A percentile compares a stretch with the other conserved stretches of the same genome.
These are phyloP conservation scores for Podaxis mareebaensis DNA, from an alignment of 768 basidiomycete genomes.

Conservation along the genomic window DNA sequence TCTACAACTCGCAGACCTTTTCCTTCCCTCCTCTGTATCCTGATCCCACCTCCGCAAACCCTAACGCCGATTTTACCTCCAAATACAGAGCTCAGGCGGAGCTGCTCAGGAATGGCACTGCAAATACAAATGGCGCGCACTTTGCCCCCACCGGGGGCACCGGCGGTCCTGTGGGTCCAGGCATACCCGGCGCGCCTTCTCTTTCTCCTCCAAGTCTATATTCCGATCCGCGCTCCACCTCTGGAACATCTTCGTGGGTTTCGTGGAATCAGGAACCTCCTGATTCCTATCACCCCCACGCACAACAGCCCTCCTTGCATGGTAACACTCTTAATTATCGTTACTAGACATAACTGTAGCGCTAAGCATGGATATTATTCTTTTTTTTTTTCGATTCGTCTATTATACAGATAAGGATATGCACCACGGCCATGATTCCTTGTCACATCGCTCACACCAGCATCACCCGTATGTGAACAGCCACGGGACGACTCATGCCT, in stretches of 20 bases:
- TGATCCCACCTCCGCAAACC: slow-evolving; percentile 5
- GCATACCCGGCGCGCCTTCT: slow-evolving; percentile 18
- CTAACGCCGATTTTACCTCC: slow-evolving; percentile 39
- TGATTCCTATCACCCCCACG: slow-evolving; percentile 14
- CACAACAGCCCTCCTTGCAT: slow-evolving; percentile 26
- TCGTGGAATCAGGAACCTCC: slow-evolving; percentile 12
- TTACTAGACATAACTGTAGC: slow-evolving; percentile 33
- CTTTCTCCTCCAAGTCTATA: slow-evolving; percentile 7
- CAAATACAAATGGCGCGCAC: not conserved
- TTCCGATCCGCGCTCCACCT: slow-evolving; percentile 9
- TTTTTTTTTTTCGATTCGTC: slow-evolving; percentile 16
- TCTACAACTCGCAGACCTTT: slow-evolving; percentile 19
- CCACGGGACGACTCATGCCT: slow-evolving; percentile 9
- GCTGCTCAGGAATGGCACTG: slow-evolving; percentile 20
- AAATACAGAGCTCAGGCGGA: slow-evolving; percentile 49
- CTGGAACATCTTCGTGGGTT: slow-evolving; percentile 13
- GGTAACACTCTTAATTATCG: slow-evolving; percentile 32
- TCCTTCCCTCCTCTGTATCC: slow-evolving; percentile 26
- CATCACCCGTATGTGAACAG: slow-evolving; percentile 9
- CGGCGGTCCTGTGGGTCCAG: slow-evolving; percentile 15
- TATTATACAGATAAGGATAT: slow-evolving; percentile 19
- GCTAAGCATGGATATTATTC: slow-evolving; percentile 28
- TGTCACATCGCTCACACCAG: slow-evolving; percentile 16
- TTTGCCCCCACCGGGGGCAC: slow-evolving; percentile 14
- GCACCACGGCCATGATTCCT: slow-evolving; percentile 16